A percentile compares a stretch with the other conserved stretches of the same genome.
Evolutionary conservation across 106 monocot species (phyloP).

Genomic region (Vanilla planifolia): DNA sequence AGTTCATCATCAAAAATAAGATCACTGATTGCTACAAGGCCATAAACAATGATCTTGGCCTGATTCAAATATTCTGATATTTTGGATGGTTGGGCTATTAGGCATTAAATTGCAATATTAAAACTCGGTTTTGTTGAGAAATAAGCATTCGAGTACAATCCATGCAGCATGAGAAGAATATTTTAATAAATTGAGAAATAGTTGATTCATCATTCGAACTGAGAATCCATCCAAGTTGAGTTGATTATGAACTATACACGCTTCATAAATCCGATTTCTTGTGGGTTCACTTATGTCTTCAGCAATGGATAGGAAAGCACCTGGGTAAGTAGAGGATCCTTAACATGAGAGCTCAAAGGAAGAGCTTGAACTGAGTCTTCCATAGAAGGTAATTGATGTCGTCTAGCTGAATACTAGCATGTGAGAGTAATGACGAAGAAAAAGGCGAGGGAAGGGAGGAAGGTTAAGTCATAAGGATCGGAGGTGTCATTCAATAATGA

Average conservation of each 20-base stretch:
- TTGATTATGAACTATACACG: background rate
- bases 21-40: background rate
- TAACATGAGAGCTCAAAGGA: conserved; percentile 2
- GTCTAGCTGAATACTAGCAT: background rate
- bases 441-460: background rate
- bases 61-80: background rate
- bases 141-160: background rate
- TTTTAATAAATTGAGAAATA: background rate
- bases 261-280: background rate
- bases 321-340: background rate
- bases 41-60: background rate
- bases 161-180: background rate
- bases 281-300: background rate
- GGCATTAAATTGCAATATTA: background rate
- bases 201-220: background rate
- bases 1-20: background rate
- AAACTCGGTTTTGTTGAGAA: background rate
- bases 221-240: background rate
- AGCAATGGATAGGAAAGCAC: background rate
- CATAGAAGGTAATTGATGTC: background rate
- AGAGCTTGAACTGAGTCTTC: conserved; percentile 6
- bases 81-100: background rate
- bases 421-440: background rate
- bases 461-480: too few species aligned
- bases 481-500: too few species aligned